phyloP scores from a whole-genome alignment of 2,329 filamentous ascomycete genomes.

The Aureobasidium sp. region DNA sequence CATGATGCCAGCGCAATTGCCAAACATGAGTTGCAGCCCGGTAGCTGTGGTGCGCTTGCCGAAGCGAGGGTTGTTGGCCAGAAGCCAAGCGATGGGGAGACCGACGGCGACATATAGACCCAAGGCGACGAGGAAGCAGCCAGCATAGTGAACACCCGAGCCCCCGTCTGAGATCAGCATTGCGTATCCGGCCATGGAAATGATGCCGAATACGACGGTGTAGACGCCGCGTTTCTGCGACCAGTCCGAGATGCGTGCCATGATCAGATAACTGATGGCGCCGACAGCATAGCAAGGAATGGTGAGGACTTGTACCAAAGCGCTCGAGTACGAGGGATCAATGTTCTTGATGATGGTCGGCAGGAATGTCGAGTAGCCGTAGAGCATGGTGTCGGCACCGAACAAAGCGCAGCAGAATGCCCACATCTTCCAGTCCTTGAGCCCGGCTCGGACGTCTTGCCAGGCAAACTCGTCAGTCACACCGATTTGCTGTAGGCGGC shows the following conservation, averaged over 20 bases:
- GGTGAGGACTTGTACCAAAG: slow-evolving; percentile 59
- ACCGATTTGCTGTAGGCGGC: slow-evolving; percentile 27
- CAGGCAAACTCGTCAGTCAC: slow-evolving; percentile 43
- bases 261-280: slow-evolving; percentile 59
- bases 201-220: slow-evolving; percentile 52
- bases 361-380: slow-evolving; percentile 70
- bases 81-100: slow-evolving; percentile 51
- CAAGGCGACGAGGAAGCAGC: slow-evolving; percentile 67
- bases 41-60: slow-evolving; percentile 68
- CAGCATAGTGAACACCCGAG: slow-evolving; percentile 64
- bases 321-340: slow-evolving; percentile 58
- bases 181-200: slow-evolving; percentile 49
- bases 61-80: slow-evolving; percentile 65
- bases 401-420: slow-evolving; percentile 51
- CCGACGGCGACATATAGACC: slow-evolving; percentile 60
- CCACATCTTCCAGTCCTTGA: slow-evolving; percentile 59
- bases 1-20: slow-evolving; percentile 67
- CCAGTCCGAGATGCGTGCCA: slow-evolving; percentile 61
- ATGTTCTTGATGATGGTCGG: slow-evolving; percentile 71
- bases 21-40: slow-evolving; percentile 63
- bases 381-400: slow-evolving; percentile 67
- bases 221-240: slow-evolving; percentile 60
- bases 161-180: slow-evolving; percentile 56
- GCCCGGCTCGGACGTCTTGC: slow-evolving; percentile 58
- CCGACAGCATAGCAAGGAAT: slow-evolving; percentile 72